Percentiles rank a stretch among this genome's conserved stretches.
phyloP scores from a whole-genome alignment of 768 basidiomycete genomes.

The Hysterangium stoloniferum region DNA sequence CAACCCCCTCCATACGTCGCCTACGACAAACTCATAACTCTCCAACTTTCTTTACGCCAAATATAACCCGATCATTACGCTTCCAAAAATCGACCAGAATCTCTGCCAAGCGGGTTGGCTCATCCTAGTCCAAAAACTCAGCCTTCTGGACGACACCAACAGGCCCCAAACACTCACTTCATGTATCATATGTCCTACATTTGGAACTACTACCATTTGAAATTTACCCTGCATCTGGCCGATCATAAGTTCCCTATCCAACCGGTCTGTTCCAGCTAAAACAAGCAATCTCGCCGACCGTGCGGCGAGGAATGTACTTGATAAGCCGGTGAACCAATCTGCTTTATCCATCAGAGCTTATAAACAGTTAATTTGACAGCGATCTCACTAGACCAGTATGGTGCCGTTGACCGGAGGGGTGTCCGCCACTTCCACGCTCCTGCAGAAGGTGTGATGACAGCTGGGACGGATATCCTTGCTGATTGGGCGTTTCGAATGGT shows the following conservation, averaged over 20 bases:
- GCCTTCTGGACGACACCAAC: background rate
- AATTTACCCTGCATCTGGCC: conserved; percentile 97
- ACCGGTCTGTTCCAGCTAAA: conserved; percentile 85
- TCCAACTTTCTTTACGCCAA: conserved; percentile 57
- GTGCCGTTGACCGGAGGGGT: conserved; percentile 72
- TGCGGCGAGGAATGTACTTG: conserved; percentile 65
- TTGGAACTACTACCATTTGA: conserved; percentile 80
- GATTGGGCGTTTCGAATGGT: conserved; percentile 77
- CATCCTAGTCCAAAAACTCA: conserved; percentile 49
- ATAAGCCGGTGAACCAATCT: conserved; percentile 92
- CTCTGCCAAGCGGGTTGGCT: conserved; percentile 73
- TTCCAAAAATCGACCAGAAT: conserved; percentile 86
- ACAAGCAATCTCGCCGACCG: conserved; percentile 82
- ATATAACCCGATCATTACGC: conserved; percentile 67
- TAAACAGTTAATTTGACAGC: background rate
- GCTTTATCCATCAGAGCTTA: background rate
- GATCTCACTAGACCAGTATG: conserved; percentile 79
- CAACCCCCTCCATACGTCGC: too few species aligned
- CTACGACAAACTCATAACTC: conserved; percentile 35
- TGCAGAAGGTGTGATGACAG: conserved; percentile 48
- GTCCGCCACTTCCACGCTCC: conserved; percentile 58
- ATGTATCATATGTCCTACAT: conserved; percentile 90
- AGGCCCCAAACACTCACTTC: conserved; percentile 53
- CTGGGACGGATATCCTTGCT: conserved; percentile 84
- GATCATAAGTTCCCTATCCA: conserved; percentile 92